Evolutionary conservation across 2,329 filamentous ascomycete species (phyloP).

Genomic region (Plenodomus biglobosus): DNA sequence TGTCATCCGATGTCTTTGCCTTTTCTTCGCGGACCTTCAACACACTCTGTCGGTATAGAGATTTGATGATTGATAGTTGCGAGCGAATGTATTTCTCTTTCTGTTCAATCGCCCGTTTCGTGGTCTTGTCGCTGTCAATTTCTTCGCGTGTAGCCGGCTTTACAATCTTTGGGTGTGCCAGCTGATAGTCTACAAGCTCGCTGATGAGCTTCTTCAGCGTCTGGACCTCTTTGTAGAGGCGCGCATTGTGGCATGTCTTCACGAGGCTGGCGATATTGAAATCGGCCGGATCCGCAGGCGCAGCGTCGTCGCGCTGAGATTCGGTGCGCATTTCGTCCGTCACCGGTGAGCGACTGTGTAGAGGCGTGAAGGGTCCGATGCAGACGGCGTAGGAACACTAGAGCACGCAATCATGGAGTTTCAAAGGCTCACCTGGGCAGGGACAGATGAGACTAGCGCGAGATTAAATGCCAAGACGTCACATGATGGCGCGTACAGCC

Average conservation of each 20-base stretch:
- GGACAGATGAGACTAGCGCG: neutral
- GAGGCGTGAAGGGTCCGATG: neutral
- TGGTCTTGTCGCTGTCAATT: slow-evolving; percentile 28
- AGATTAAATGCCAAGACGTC: neutral
- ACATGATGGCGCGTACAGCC: neutral
- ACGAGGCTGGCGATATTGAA: slow-evolving; percentile 32
- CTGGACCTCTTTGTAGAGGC: slow-evolving; percentile 35
- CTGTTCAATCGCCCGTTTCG: slow-evolving; percentile 28
- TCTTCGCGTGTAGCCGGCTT: slow-evolving; percentile 24
- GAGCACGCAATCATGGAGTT: neutral
- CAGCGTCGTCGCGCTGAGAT: slow-evolving; percentile 2
- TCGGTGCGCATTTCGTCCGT: slow-evolving; percentile 5
- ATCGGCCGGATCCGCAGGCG: slow-evolving; percentile 17
- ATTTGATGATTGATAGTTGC: slow-evolving; percentile 60
- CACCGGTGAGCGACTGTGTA: slow-evolving; percentile 5
- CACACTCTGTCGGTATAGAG: slow-evolving; percentile 78
- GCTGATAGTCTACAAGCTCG: slow-evolving; percentile 37
- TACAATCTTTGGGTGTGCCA: slow-evolving; percentile 25
- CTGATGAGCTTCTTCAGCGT: slow-evolving; percentile 36
- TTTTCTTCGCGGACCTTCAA: slow-evolving; percentile 84
- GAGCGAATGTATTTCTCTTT: slow-evolving; percentile 75
- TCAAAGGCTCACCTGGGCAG: neutral
- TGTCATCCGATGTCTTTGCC: slow-evolving; percentile 77
- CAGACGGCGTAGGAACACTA: no score
- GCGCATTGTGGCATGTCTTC: slow-evolving; percentile 34